Base-by-base conservation (phyloP, 2,329 filamentous ascomycete genomes). In the Nectriaceae sp. region DNA sequence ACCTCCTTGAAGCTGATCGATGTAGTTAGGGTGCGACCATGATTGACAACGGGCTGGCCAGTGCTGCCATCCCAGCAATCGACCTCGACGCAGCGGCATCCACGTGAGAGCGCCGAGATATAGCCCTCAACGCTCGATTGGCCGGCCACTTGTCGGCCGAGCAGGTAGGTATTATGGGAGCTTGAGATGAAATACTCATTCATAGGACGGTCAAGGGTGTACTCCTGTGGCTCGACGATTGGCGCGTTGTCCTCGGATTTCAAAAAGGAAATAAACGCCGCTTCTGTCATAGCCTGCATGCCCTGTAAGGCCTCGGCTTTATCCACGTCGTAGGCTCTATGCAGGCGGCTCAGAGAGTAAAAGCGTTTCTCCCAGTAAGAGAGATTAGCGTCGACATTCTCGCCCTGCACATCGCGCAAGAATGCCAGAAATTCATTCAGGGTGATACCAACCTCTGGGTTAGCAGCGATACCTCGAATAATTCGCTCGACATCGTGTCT, bases 101-200 rank as follows among this genome's bases (percentile, higher is more conserved):
- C 92, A 51, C 89, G 87, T 54, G 89, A 85, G 5, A 99, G 79
- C 3, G 92, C 90, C 8, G 85, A 85, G 60, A 97, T 95, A 71
- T 99, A 99, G 37, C 91, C 91, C 69, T 99, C 94, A 2, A 95
- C 89, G 64, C 92, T 97, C 2, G 94, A 97, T 38, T 89, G 83
- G 21, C 93, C 93, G 11, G 85, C 88, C 2, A 97, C 86, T 68
- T 99, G 94, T 45, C 92, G 86, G 13, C 94, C 94, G 4, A 95
- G 78, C 1, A 99, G 84, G 64, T 99, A 99, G 0, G 94, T 99
- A 70, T 99, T 99, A 77, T 99, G 94, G 2, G 94, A 97, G 74
- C 92, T 97, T 1, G 93, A 97, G 57, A 99, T 94, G 75, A 91
- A 97, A 70, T 99, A 99, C 66, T 97, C 93, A 66, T 96, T 96